Base-by-base conservation (phyloP, 2,329 filamentous ascomycete genomes). In the Alternaria sp. region DNA sequence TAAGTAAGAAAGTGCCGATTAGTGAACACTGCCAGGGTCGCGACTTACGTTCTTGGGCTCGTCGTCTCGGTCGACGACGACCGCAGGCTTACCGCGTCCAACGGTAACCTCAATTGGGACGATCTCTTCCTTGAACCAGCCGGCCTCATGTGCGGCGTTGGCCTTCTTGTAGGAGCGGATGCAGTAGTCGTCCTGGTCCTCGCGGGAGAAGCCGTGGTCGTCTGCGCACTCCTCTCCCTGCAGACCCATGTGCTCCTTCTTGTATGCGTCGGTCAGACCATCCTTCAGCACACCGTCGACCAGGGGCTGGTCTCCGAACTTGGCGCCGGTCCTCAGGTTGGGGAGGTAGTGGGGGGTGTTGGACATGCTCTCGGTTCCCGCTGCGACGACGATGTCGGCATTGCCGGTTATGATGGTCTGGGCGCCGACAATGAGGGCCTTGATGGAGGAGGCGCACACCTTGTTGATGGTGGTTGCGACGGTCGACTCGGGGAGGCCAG, bases 371-470 rank as follows among this genome's bases (percentile, higher is more conserved):
- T 99, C 96, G 72, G 95, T 90, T 74, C 96, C 96, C 78, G 94
- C 96, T 70, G 94, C 96, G 64, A 99, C 93, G 69, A 99, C 90
- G 70, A 97, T 90, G 73, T 93, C 90, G 69, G 95, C 95, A 79
- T 93, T 97, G 72, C 96, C 95, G 58, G 94, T 97, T 81, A 98
- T 94, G 85, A 99, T 99, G 75, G 95, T 97, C 84, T 98, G 96
- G 55, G 95, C 93, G 72, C 92, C 96, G 65, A 99, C 87, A 71
- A 97, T 93, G 78, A 99, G 91, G 72, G 96, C 93, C 87, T 99
- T 99, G 80, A 97, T 85, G 47, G 91, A 90, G 10, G 94, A 97
- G 69, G 96, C 96, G 87, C 96, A 99, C 80, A 99, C 96, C 86
- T 99, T 99, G 90, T 99, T 99, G 78, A 99, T 89, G 56, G 94